Evolutionary conservation across 495 filamentous ascomycete species (phyloP), one percentile per base, ranked within the genome.

Genomic region (Evernia prunastri): DNA sequence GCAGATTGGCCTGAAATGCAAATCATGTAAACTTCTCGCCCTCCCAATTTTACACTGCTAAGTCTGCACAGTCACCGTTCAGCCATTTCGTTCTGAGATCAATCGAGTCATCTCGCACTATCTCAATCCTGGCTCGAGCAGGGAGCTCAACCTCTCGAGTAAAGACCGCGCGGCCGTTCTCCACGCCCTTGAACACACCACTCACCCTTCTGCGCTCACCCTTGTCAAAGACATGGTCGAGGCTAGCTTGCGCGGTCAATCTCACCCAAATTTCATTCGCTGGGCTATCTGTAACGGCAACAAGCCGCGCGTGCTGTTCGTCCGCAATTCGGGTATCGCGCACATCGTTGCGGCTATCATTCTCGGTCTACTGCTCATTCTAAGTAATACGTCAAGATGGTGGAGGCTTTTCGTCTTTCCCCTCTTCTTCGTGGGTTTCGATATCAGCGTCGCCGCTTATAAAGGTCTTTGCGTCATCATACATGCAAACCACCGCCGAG

Each of bases 251-350:
- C 83, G 87, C 20, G 76, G 77, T 51, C 87, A 90, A 69, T 80
- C 87, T 0, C 88, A 91, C 65, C 89, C 88, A 39, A 92, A 91
- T 72, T 92, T 92, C 78, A 81, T 92, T 65, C 84, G 87, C 66
- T 90, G 88, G 89, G 81, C 79, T 63, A 89, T 90, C 76, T 87
- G 84, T 77, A 92, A 92, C 74, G 87, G 87, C 65, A 92, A 89
- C 72, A 81, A 78, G 47, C 76, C 86, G 39, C 83, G 87, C 31
- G 82, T 88, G 18, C 62, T 78, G 42, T 91, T 90, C 66, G 89
- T 87, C 23, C 80, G 80, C 39, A 79, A 75, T 5, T 76, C 89
- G 8, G 88, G 88, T 20, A 70, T 80, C 9, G 73, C 69, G 33
- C 71, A 76, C 36, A 83, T 89, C 65, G 20, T 81, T 6, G 64